Base-by-base conservation (phyloP, 2,329 filamentous ascomycete species). In the Zasmidium citrigriseum region DNA sequence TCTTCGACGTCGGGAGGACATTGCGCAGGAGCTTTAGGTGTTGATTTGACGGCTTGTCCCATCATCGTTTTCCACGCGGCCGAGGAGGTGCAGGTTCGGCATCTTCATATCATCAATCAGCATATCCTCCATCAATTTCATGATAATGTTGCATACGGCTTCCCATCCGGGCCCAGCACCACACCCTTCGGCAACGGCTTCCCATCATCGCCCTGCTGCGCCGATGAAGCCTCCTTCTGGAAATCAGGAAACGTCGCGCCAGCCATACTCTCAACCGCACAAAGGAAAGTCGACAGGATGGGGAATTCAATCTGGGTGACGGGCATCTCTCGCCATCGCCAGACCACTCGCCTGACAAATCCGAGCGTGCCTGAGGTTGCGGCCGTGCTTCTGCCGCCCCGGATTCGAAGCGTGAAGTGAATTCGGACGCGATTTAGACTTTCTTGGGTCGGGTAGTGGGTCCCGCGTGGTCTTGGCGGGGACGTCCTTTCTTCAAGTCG, bases 1-100 rank as follows among this genome's bases (percentile, higher is more conserved):
- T 82, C 78, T 72, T 96, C 91, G 64, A 97, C 91, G 72, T 98
- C 93, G 1, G 95, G 89, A 0, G 95, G 95, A 72, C 93, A 98
- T 75, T 96, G 89, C 52, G 58, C 59, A 54, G 27, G 63, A 79
- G 7, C 76, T 69, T 14, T 78, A 57, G 22, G 72, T 77, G 38
- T 46, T 57, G 54, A 41, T 64, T 58, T 54, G 54, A 25, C 46
- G 44, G 51, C 23, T 18, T 54, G 51, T 16, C 38, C 62, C 62
- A 64, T 67, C 80, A 86, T 87, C 54, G 84, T 78, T 25, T 82
- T 79, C 76, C 88, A 89, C 21, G 80, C 77, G 44, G 78, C 75
- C 58, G 82, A 76, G 20, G 87, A 87, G 25, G 82, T 90, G 73
- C 89, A 92, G 46, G 87, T 81, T 44, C 88, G 88, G 69, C 89